phyloP scores from a whole-genome alignment of 139 green algal genomes.

The Tetratostichococcus sp. region DNA sequence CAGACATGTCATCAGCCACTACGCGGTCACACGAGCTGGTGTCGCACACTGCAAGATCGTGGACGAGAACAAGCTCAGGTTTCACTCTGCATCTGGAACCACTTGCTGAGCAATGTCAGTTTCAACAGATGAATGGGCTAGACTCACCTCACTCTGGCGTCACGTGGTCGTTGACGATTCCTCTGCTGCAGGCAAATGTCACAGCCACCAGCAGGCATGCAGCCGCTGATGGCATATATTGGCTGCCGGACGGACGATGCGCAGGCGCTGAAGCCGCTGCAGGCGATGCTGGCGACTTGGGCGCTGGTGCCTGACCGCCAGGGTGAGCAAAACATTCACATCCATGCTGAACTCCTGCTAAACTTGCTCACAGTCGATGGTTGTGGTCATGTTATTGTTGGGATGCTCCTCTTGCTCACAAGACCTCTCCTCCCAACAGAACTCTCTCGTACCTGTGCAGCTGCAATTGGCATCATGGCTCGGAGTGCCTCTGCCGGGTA shows the following conservation, averaged over 20 bases:
- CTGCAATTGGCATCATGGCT: background rate
- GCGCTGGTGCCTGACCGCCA: slow-evolving; percentile 30
- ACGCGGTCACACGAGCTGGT: slow-evolving; percentile 21
- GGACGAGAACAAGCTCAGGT: background rate
- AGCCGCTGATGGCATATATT: background rate
- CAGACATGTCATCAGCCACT: slow-evolving; percentile 29
- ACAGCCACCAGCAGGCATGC: background rate
- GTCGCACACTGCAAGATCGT: slow-evolving; percentile 50
- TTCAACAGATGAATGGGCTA: no score
- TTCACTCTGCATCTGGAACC: no score
- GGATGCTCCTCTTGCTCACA: no score
- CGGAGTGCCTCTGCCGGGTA: background rate
- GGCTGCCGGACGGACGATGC: background rate
- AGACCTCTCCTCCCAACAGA: no score
- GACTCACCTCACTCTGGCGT: no score
- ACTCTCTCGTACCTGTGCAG: slow-evolving; percentile 1
- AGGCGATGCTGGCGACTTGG: slow-evolving; percentile 44
- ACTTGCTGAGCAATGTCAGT: no score
- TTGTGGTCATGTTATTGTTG: no score
- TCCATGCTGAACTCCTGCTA: no score
- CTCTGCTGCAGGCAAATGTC: background rate
- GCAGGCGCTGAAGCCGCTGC: background rate
- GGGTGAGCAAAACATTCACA: background rate
- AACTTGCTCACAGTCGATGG: no score
- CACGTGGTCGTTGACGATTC: no score